Base-by-base conservation (phyloP, 2,329 filamentous ascomycete genomes). In the Bipolaris cookei region DNA sequence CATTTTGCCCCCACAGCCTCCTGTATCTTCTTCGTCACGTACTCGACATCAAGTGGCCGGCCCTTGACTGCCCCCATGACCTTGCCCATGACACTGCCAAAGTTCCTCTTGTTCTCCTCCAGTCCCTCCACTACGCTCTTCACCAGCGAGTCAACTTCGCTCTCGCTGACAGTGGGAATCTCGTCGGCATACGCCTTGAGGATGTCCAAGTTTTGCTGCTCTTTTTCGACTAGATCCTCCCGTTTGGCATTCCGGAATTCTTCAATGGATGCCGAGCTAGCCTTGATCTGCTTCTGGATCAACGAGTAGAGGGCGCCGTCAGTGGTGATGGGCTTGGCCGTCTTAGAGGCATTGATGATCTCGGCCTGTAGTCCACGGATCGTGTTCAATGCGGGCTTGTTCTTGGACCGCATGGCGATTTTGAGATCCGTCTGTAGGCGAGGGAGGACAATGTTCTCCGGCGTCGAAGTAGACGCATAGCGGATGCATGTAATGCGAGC, bases 311-410 rank as follows among this genome's bases (percentile, higher is more conserved):
- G 81, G 69, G 90, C 85, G 62, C 84, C 82, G 74, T 94, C 90
- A 20, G 86, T 90, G 52, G 79, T 81, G 69, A 93, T 85, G n/a
- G 90, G 90, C 37, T 79, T 81, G 37, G 82, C 71, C 13, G 89
- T 91, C 78, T 93, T 93, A 73, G 87, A 88, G 32, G 89, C 87
- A 76, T 92, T 93, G 66, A 88, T 87, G 59, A 89, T 86, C 61
- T 89, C 84, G 30, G 89, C 82, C 62, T 93, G 83, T 60, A 93
- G 79, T 38, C 82, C 76, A 64, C 90, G 88, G 46, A 94, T 82
- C 35, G 91, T 89, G 37, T 84, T 79, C 23, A 93, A 84, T 2
- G 88, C 86, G 23, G 85, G 79, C 23, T 77, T 80, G 68, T 82
- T 79, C 67, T 81, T 82, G n/a, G 76, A 66, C 56, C 77, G 77